Evolutionary conservation across 371 early-diverging fungal species (phyloP).

Genomic region (Nematocida sp.): DNA sequence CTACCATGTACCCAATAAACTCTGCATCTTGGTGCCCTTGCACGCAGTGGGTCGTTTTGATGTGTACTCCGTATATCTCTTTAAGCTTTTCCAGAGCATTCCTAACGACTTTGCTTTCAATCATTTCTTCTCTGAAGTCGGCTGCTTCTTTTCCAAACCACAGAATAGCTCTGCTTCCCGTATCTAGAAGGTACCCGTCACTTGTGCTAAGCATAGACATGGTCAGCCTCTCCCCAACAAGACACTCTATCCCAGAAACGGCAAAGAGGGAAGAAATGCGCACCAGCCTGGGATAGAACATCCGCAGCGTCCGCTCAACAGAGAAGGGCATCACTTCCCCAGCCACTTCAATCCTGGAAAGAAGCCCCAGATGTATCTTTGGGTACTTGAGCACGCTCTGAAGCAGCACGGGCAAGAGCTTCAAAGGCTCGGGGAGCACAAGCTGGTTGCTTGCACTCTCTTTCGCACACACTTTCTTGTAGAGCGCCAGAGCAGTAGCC

Average conservation of each 20-base stretch:
- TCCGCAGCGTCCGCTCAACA: constrained; percentile 58
- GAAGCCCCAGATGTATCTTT: constrained; percentile 40
- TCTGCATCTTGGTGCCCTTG: constrained; percentile 51
- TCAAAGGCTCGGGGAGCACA: constrained; percentile 63
- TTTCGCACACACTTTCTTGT: constrained; percentile 60
- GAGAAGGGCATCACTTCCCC: constrained; percentile 40
- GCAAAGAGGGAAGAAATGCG: constrained; percentile 59
- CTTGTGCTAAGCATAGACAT: constrained; percentile 36
- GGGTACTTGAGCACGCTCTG: constrained; percentile 58
- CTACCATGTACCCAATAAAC: constrained; percentile 58
- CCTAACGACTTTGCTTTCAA: background rate
- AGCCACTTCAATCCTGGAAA: background rate
- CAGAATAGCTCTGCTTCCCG: constrained; percentile 53
- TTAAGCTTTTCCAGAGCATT: constrained; percentile 6
- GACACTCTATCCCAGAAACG: constrained; percentile 32
- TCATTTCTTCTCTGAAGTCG: constrained; percentile 44
- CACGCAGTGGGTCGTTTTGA: constrained; percentile 27
- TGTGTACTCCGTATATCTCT: constrained; percentile 19
- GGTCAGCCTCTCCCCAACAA: constrained; percentile 52
- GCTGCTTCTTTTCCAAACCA: constrained; percentile 62
- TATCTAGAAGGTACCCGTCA: constrained; percentile 64
- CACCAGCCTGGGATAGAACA: constrained; percentile 64
- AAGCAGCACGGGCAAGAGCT: constrained; percentile 60
- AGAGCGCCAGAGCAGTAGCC: constrained; percentile 49
- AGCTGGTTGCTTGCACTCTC: constrained; percentile 57